Percentiles rank a stretch among this genome's conserved stretches.
phyloP scores from a whole-genome alignment of 192 early-diverging fungal species.

The Backusella circina region DNA sequence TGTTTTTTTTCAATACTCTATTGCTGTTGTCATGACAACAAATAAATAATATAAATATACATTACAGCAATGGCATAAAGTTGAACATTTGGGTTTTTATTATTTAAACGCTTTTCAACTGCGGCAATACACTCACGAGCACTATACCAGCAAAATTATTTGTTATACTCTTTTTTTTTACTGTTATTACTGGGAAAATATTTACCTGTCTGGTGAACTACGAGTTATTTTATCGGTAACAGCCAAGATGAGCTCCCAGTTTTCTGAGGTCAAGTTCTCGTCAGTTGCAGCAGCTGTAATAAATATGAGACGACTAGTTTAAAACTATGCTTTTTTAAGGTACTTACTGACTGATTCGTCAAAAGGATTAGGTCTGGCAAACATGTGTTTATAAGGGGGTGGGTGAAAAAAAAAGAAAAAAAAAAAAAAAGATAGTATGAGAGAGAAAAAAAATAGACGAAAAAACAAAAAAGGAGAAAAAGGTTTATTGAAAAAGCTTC shows the following conservation, averaged over 20 bases:
- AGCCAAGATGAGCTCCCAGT: conserved; percentile 83
- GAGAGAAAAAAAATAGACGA: neutral
- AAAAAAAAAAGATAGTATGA: neutral
- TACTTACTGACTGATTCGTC: conserved; percentile 53
- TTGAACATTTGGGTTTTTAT: conserved; percentile 83
- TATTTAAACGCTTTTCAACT: conserved; percentile 65
- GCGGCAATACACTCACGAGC: conserved; percentile 66
- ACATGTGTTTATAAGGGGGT: conserved; percentile 33
- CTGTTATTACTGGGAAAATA: neutral
- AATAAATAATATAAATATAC: neutral
- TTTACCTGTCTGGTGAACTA: conserved; percentile 46
- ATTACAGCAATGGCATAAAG: conserved; percentile 61
- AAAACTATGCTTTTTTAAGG: neutral
- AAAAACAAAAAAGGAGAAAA: neutral
- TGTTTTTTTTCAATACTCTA: neutral
- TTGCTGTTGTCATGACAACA: neutral
- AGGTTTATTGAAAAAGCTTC: neutral
- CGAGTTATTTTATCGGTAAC: conserved; percentile 66
- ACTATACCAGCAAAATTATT: conserved; percentile 33
- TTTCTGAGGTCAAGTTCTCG: conserved; percentile 89
- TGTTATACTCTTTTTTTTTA: neutral
- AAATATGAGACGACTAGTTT: neutral
- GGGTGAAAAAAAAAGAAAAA: neutral
- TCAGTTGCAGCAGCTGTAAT: conserved; percentile 76
- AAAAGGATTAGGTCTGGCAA: conserved; percentile 48